Conservation (phyloP, 2,329 filamentous ascomycete genomes). For the Penicillium sp. region DNA sequence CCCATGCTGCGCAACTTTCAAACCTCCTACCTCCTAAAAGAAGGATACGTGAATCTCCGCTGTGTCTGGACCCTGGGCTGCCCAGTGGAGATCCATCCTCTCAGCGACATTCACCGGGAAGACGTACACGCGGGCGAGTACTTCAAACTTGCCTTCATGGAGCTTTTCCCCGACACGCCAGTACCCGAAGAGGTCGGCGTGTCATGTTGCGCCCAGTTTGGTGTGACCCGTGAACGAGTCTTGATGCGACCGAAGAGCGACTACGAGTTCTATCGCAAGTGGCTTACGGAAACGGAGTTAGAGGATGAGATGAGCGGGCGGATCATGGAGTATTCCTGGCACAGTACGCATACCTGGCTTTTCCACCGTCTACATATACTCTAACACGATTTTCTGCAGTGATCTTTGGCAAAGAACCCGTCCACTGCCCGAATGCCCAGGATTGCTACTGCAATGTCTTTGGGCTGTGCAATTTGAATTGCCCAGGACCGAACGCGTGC, state of each 20-base stretch:
- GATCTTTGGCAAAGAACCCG: slow-evolving; percentile 58
- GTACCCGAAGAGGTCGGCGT: slow-evolving; percentile 51
- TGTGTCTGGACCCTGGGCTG: slow-evolving; percentile 57
- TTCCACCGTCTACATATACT: not conserved
- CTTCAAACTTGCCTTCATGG: slow-evolving; percentile 52
- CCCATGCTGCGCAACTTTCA: slow-evolving; percentile 53
- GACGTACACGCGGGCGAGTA: slow-evolving; percentile 52
- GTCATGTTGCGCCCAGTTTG: slow-evolving; percentile 59
- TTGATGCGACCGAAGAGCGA: slow-evolving; percentile 48
- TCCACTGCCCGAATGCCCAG: slow-evolving; percentile 62
- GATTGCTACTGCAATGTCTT: slow-evolving; percentile 70
- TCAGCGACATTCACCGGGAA: slow-evolving; percentile 44
- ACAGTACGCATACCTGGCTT: slow-evolving; percentile 45
- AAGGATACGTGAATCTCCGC: slow-evolving; percentile 58
- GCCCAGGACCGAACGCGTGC: slow-evolving; percentile 49
- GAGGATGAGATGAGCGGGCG: slow-evolving; percentile 54
- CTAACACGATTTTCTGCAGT: slow-evolving; percentile 39
- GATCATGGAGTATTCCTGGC: slow-evolving; percentile 62
- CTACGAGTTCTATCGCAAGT: slow-evolving; percentile 52
- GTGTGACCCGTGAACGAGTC: slow-evolving; percentile 51
- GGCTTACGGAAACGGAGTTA: slow-evolving; percentile 51
- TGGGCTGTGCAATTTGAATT: slow-evolving; percentile 57
- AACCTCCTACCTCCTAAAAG: slow-evolving; percentile 48
- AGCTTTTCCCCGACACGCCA: slow-evolving; percentile 47
- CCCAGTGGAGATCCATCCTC: slow-evolving; percentile 52